Evolutionary conservation across 78 protist species (phyloP), one percentile per base, ranked within the genome.

Genomic region (Chrysochromulina parva): DNA sequence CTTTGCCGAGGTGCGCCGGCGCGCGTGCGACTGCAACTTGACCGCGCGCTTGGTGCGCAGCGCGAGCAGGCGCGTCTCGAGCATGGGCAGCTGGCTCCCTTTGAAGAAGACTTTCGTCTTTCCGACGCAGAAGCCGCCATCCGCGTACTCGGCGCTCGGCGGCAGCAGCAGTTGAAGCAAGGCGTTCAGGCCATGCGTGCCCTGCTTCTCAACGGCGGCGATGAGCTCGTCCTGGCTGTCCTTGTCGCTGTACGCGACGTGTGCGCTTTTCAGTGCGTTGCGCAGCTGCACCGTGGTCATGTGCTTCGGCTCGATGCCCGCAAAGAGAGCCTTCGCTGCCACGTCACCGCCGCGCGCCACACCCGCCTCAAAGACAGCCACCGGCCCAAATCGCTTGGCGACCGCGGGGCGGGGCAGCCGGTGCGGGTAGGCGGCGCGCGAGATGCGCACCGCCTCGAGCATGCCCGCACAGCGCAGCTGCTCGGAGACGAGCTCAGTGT

Each of bases 351-450:
- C 65, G 65, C 65, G 20, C 47, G 24, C 24, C 69, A 13, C 69
- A 62, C 24, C 69, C 16, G 73, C 73, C 24, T 14, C 73, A 38
- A 5, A 14, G 9, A 38, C 6, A 5, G 38, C 73, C 58, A 74
- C 58, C 38, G 57, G 1, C 28, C 17, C 54, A 58, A 74, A 74
- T 22, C 5, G 65, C 26, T 28, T 1, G n/a, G 28, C 16, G 88
- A 82, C 54, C 26, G 10, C 13, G 19, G 3, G 26, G 53, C 6
- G 28, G 28, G 53, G 88, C 55, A 82, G 65, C 38, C 88, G 88
- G 67, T 82, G 16, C 55, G 88, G 88, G 88, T 82, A 82, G 55
- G 67, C 67, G 24, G 88, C 65, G 67, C 88, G 88, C 53, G 88
- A 22, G 88, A 82, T 57, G 69, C 67, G 65, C 16, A 88, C 47